These are phyloP conservation scores for Dissophora ornata DNA, from an alignment of 192 early-diverging fungal genomes.

Conservation along the genomic window DNA sequence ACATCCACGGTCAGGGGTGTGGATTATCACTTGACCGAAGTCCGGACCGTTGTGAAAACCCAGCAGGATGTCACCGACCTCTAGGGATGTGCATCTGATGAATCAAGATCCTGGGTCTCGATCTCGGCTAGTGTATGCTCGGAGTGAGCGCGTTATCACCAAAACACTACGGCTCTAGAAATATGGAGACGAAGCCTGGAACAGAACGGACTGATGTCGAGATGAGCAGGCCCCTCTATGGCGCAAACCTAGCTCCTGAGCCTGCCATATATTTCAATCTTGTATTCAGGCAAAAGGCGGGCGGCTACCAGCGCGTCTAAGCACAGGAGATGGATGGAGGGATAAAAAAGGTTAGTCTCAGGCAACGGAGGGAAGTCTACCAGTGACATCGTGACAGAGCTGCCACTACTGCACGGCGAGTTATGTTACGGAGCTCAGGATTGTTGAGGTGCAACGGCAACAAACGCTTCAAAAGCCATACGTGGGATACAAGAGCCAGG, in stretches of 20 bases:
- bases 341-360: neutral
- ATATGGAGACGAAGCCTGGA: too few species aligned
- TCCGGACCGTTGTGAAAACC: constrained; percentile 16
- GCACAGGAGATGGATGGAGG: neutral
- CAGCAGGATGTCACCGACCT: neutral
- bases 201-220: too few species aligned
- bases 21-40: constrained; percentile 15
- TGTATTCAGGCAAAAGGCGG: constrained; percentile 11
- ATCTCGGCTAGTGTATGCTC: constrained; percentile 8
- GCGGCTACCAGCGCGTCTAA: neutral
- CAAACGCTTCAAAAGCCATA: neutral
- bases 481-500: constrained; percentile 3
- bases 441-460: neutral
- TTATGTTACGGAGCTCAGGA: neutral
- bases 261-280: constrained; percentile 5
- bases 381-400: constrained; percentile 1
- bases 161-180: neutral
- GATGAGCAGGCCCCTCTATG: too few species aligned
- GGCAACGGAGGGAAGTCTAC: neutral
- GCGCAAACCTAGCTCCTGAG: too few species aligned
- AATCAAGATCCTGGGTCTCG: constrained; percentile 14
- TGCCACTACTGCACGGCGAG: neutral
- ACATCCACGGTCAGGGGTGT: neutral
- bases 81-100: neutral
- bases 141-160: constrained; percentile 14